Percentiles rank a stretch among this genome's conserved stretches.
These are phyloP conservation scores for Warburgia ugandensis DNA, from an alignment of 164 flowering plant species.

Conservation along the genomic window DNA sequence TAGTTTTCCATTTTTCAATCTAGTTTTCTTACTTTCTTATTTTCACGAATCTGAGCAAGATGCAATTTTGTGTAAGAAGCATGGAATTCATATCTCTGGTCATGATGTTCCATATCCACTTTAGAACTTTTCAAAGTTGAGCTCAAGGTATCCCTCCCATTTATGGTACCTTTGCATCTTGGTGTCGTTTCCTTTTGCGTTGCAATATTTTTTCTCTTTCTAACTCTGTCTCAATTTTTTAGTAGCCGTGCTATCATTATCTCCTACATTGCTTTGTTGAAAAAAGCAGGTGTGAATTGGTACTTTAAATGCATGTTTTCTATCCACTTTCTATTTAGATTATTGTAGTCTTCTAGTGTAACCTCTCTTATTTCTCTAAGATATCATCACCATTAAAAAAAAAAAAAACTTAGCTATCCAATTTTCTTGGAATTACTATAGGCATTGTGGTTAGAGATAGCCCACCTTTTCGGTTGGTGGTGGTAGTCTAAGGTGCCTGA, in stretches of 20 bases:
- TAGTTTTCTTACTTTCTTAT: background rate
- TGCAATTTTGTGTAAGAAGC: constrained; percentile 58
- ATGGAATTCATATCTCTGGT: constrained; percentile 70
- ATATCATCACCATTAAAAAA: too few species aligned
- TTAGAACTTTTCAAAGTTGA: constrained; percentile 49
- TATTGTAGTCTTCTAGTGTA: too few species aligned
- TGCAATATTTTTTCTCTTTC: background rate
- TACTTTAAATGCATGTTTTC: too few species aligned
- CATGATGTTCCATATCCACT: constrained; percentile 72
- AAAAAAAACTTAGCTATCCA: too few species aligned
- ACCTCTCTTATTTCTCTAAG: too few species aligned
- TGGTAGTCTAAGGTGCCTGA: too few species aligned
- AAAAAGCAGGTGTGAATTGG: too few species aligned
- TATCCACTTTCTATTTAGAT: too few species aligned
- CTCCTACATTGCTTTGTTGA: too few species aligned
- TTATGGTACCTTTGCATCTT: background rate
- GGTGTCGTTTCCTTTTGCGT: background rate
- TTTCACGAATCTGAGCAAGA: constrained; percentile 42
- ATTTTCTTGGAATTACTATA: too few species aligned
- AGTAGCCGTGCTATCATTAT: background rate
- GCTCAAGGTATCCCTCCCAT: constrained; percentile 41
- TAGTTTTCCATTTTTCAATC: background rate
- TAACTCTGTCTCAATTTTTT: background rate
- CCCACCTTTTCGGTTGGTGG: too few species aligned
- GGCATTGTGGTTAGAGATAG: too few species aligned